Base-by-base conservation (phyloP, 768 basidiomycete genomes). In the Mycena latifolia region DNA sequence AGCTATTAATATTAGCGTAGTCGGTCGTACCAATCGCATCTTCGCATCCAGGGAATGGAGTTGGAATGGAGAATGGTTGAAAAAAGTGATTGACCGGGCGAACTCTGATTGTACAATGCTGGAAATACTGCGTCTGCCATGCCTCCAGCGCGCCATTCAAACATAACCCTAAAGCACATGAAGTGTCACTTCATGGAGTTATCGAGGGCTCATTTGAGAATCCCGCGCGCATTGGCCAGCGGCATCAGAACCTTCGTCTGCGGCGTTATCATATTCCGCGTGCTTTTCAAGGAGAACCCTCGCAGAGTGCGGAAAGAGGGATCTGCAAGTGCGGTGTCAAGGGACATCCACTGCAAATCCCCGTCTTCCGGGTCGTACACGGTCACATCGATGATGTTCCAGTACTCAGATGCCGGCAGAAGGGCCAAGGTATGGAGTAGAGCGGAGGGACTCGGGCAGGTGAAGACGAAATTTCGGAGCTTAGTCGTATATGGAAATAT, bases 191-290 rank as follows among this genome's bases (percentile, higher is more conserved):
- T n/a, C n/a, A n/a, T n/a, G n/a, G n/a, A n/a, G n/a, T n/a, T n/a
- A n/a, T n/a, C n/a, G n/a, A n/a, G n/a, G n/a, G 17, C 17, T 48
- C 27, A 35, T 20, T 33, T 3, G 31, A 57, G 45, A 25, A 57
- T 57, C 22, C 56, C 56, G 6, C 56, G 56, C 14, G 56, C 56
- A 33, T 47, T 12, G 17, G 56, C 56, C 2, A 57, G 27, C 5
- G 43, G 43, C n/a, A 57, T n/a, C 15, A 57, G 45, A 15, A 27
- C 24, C 47, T 17, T 48, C 47, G 47, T 25, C 47, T 48, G 9
- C 14, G 14, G 25, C 27, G 47, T 25, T 11, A 46, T 46, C 22
- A 22, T 46, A 31, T 5, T 31, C 20, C 11, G n/a, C 22, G 18
- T 22, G 43, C 43, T 47, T 14, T 1, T 20, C 12, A 59, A 1